Evolutionary conservation across 2,329 filamentous ascomycete species (phyloP), one percentile per base, ranked within the genome.

Genomic region (Aureobasidium subglaciale): DNA sequence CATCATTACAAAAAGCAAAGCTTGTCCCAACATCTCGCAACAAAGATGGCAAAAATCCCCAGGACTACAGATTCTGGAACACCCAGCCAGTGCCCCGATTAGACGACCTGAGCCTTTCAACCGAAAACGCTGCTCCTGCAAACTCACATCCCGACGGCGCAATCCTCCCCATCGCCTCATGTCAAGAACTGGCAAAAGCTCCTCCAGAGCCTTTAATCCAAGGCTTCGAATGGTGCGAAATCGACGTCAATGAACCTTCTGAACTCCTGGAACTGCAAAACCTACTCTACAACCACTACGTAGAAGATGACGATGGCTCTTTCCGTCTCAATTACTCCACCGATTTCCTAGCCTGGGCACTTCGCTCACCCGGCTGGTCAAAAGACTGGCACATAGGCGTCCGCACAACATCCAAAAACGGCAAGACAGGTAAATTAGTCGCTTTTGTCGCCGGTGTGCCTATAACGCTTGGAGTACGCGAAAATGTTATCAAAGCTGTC

Each of bases 241-340:
- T 97, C 72, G 89, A 97, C 69, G 75, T 97, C 63, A 84, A 82
- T 22, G 81, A 90, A 63, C 84, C 90, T 46, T 80, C 79, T 32
- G 86, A 86, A 66, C 79, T 96, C 60, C 83, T 89, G 65, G 93
- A 99, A 74, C 85, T 97, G 7, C 96, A 91, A 71, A 88, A 96
- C 62, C 76, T 99, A 62, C 78, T 99, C 57, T 89, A 88, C 62
- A 87, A 90, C 55, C 92, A 99, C 73, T 99, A 97, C 63, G 93
- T 99, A 58, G 93, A 99, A 74, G 93, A 99, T 69, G 87, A 90
- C 64, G 90, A 95, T 69, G 90, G 91, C 59, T 95, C 93, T 80
- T 97, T 99, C 76, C 85, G 93, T 53, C 96, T 97, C 78, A 92
- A 93, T 70, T 99, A 99, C 74, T 95, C 90, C 1, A 77, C 84